Conservation (phyloP, 2,329 filamentous ascomycete genomes). For the Corinectria fuckeliana region DNA sequence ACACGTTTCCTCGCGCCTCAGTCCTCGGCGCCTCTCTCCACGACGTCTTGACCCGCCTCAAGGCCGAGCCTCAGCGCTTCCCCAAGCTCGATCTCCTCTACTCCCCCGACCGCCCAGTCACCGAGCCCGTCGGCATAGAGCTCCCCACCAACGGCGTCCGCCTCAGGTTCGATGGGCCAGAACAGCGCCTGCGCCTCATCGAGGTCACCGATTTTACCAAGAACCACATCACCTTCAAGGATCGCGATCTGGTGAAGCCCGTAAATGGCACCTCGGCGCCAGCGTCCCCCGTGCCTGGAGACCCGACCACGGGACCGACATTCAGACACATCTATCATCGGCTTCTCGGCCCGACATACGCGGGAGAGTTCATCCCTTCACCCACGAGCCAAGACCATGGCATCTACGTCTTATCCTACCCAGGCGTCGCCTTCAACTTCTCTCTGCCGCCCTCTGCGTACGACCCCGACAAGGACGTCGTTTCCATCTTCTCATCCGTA, state of each 20-base stretch:
- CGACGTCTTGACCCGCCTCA: conserved; percentile 85
- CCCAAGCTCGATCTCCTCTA: conserved; percentile 84
- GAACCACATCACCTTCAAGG: conserved; percentile 80
- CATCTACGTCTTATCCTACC: conserved; percentile 91
- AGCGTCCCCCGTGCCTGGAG: conserved; percentile 42
- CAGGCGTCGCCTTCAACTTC: conserved; percentile 93
- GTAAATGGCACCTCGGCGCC: conserved; percentile 47
- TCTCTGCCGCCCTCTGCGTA: conserved; percentile 76
- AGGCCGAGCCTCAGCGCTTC: conserved; percentile 83
- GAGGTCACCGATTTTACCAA: conserved; percentile 92
- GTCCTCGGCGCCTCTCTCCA: conserved; percentile 91
- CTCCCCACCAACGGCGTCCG: conserved; percentile 88
- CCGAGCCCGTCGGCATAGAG: conserved; percentile 74
- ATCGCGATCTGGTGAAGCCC: conserved; percentile 77
- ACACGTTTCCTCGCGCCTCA: conserved; percentile 44
- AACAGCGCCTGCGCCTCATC: conserved; percentile 89
- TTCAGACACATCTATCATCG: conserved; percentile 93
- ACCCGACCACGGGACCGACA: conserved; percentile 65
- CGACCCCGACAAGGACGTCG: conserved; percentile 79
- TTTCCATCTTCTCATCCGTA: conserved; percentile 81
- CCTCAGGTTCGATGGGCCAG: conserved; percentile 89
- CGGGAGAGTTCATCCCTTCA: conserved; percentile 86
- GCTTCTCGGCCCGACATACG: conserved; percentile 91
- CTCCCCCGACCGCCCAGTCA: conserved; percentile 76
- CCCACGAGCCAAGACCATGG: conserved; percentile 63